These are phyloP conservation scores for Pouteria campechiana DNA, from an alignment of 179 eudicot species.

Conservation along the genomic window DNA sequence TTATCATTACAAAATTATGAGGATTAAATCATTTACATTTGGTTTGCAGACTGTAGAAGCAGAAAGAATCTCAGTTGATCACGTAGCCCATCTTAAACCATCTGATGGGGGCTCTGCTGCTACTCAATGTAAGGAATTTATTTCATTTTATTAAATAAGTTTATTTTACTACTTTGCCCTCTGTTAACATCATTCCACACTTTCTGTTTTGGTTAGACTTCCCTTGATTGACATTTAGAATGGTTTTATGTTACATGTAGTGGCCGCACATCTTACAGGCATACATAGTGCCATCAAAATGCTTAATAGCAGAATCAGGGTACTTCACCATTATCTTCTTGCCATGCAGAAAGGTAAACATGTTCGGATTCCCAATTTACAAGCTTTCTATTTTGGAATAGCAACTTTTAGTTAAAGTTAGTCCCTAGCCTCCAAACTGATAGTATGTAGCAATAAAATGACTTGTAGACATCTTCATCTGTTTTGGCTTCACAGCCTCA, in stretches of 20 bases:
- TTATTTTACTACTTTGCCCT: too few relatives aligned
- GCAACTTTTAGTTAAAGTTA: too few relatives aligned
- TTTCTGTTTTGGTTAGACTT: too few relatives aligned
- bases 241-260: constrained; percentile 41
- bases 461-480: too few relatives aligned
- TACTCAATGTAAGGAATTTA: constrained; percentile 73
- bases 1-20: neutral
- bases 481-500: too few relatives aligned
- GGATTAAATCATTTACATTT: constrained; percentile 11
- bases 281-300: constrained; percentile 98
- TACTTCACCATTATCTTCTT: constrained; percentile 82
- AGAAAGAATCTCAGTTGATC: constrained; percentile 93
- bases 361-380: too few relatives aligned
- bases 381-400: too few relatives aligned
- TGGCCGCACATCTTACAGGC: constrained; percentile 98
- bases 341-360: constrained; percentile 84
- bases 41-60: constrained; percentile 84
- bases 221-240: too few relatives aligned
- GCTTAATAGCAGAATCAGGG: constrained; percentile 90
- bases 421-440: too few relatives aligned
- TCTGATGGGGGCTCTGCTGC: constrained; percentile 99
- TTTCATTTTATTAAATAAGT: too few relatives aligned
- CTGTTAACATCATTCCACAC: too few relatives aligned
- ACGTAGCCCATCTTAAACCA: constrained; percentile 97
- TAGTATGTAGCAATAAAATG: too few relatives aligned